phyloP scores from a whole-genome alignment of 306 rosid genomes.

The Cucurbita pepo region DNA sequence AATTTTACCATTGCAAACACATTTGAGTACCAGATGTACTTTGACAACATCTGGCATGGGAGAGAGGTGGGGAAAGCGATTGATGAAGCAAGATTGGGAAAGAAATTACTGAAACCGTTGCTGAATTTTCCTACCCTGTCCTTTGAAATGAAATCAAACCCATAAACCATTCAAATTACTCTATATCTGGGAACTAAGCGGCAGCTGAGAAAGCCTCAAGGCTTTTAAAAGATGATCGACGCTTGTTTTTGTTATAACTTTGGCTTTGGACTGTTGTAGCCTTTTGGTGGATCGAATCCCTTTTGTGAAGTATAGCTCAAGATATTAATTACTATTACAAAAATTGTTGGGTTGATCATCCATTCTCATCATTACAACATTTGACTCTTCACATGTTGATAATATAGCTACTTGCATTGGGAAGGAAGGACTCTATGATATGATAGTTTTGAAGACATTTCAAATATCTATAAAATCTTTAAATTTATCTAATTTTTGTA shows the following conservation, averaged over 20 bases:
- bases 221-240: not conserved
- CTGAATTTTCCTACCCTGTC: conserved; percentile 7
- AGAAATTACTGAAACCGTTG: not conserved
- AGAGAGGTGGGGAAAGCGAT: not conserved
- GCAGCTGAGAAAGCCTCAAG: not conserved
- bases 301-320: no score
- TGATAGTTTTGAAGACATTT: no score
- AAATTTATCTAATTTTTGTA: no score
- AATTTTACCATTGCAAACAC: not conserved
- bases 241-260: not conserved
- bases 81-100: not conserved
- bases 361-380: no score
- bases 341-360: no score
- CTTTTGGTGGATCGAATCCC: not conserved
- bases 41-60: not conserved
- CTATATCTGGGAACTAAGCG: not conserved
- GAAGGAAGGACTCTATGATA: no score
- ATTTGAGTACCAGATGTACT: conserved; percentile 5
- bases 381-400: no score
- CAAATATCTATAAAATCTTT: no score
- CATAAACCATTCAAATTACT: not conserved
- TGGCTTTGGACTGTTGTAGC: not conserved
- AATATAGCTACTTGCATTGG: no score
- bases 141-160: not conserved
- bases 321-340: no score